These are phyloP conservation scores for Cordyceps pruinosa DNA, from an alignment of 2,329 filamentous ascomycete species.

Conservation along the genomic window DNA sequence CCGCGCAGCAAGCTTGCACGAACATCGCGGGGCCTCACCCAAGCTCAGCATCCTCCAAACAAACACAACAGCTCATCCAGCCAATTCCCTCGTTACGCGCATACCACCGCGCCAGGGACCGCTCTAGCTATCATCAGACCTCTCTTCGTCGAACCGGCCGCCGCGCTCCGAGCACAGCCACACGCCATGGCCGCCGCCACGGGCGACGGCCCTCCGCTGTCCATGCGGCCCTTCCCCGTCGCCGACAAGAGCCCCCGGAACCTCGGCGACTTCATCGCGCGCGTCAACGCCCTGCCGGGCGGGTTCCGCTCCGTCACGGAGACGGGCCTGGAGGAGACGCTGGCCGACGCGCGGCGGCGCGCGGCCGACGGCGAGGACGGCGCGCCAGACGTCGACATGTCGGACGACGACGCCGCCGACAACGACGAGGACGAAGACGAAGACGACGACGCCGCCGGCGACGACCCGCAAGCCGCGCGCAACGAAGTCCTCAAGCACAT, in stretches of 20 bases:
- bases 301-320: constrained; percentile 78
- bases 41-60: background rate
- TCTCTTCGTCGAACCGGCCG: too few species aligned
- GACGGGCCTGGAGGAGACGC: constrained; percentile 61
- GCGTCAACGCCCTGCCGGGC: constrained; percentile 70
- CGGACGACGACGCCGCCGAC: constrained; percentile 41
- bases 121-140: too few species aligned
- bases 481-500: constrained; percentile 53
- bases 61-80: background rate
- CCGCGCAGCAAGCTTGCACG: background rate
- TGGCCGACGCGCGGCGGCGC: constrained; percentile 43
- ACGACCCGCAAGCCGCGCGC: constrained; percentile 42
- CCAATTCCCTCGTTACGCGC: too few species aligned
- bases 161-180: background rate
- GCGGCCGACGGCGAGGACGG: constrained; percentile 38
- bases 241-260: constrained; percentile 50
- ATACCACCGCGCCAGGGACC: too few species aligned
- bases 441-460: constrained; percentile 37
- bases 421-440: constrained; percentile 39
- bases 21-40: background rate
- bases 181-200: constrained; percentile 27
- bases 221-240: constrained; percentile 39
- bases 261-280: constrained; percentile 68
- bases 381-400: constrained; percentile 39
- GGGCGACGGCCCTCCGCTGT: constrained; percentile 28